Percentiles rank a stretch among this genome's conserved stretches.
Conservation (phyloP, 73 alveolate species). For the Stentor coeruleus region DNA sequence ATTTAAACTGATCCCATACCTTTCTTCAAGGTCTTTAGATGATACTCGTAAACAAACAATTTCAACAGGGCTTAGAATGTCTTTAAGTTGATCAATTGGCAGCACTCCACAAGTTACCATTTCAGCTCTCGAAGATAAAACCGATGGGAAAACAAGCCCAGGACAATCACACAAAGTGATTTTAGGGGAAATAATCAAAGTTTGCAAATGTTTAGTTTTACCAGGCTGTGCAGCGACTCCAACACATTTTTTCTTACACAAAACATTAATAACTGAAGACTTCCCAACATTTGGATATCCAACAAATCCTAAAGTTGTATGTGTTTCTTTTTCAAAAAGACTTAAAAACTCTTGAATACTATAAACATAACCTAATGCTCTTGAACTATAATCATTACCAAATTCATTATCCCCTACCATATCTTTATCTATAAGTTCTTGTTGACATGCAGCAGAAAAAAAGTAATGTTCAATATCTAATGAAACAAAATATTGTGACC, state of each 20-base stretch:
- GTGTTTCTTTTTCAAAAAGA: conserved; percentile 21
- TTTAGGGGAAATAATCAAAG: conserved; percentile 70
- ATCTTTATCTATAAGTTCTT: conserved; percentile 67
- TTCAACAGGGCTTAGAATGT: conserved; percentile 81
- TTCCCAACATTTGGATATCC: conserved; percentile 99
- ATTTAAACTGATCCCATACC: conserved; percentile 72
- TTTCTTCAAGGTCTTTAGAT: conserved; percentile 64
- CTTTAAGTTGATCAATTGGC: conserved; percentile 95
- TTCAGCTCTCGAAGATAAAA: conserved; percentile 94
- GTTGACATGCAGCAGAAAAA: conserved; percentile 90
- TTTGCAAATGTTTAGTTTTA: conserved; percentile 95
- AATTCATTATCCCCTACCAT: conserved; percentile 37
- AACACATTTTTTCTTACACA: conserved; percentile 79
- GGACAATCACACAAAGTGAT: conserved; percentile 97
- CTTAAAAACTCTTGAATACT: conserved; percentile 23
- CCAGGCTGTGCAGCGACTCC: conserved; percentile 99
- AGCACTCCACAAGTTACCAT: conserved; percentile 96
- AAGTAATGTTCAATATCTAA: conserved; percentile 78
- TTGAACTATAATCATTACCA: conserved; percentile 32
- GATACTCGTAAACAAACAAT: conserved; percentile 84
- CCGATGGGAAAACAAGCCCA: conserved; percentile 96
- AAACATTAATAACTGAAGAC: conserved; percentile 93
- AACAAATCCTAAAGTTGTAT: conserved; percentile 81
- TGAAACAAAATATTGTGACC: conserved; percentile 86
- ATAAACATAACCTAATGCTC: conserved; percentile 26